Evolutionary conservation across 139 green algal genomes (phyloP).

Genomic region (Asterochloris erici): DNA sequence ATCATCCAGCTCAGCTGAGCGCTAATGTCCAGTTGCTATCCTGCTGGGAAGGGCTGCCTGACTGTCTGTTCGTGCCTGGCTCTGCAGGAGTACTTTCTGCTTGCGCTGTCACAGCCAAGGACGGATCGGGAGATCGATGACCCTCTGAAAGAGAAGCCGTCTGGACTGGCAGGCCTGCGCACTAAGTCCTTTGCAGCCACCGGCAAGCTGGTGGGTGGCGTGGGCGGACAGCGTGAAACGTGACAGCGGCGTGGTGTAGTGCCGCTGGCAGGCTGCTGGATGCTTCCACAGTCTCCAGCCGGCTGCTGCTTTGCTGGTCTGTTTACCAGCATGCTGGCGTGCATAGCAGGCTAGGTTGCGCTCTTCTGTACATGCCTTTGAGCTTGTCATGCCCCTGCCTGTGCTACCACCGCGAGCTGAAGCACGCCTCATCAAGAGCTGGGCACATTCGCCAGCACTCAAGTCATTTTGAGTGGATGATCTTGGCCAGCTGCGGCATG

Average conservation of each 20-base stretch:
- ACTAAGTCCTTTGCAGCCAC: conserved; percentile 15
- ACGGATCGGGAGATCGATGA: conserved; percentile 9
- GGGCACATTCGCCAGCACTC: too few relatives aligned
- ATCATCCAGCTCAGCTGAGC: too few relatives aligned
- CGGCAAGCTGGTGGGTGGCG: background rate
- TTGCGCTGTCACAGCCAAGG: conserved; percentile 35
- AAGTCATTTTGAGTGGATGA: too few relatives aligned
- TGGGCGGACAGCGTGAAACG: background rate
- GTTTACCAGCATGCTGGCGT: background rate
- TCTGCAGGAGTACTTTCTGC: conserved; percentile 49
- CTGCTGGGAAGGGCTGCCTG: too few relatives aligned
- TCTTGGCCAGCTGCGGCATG: too few relatives aligned
- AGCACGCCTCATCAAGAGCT: too few relatives aligned
- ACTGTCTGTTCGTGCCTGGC: too few relatives aligned
- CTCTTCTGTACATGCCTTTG: background rate
- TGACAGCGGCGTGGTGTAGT: background rate
- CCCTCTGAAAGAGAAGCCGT: conserved; percentile 18
- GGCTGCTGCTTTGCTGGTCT: background rate
- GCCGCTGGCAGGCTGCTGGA: too few relatives aligned
- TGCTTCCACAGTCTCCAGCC: too few relatives aligned
- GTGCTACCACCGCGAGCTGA: background rate
- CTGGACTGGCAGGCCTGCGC: conserved; percentile 3
- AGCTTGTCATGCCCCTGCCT: conserved; percentile 16
- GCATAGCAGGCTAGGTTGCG: background rate
- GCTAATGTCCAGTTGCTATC: too few relatives aligned